phyloP scores from a whole-genome alignment of 306 rosid species.

The Pyrus bretschneideri region DNA sequence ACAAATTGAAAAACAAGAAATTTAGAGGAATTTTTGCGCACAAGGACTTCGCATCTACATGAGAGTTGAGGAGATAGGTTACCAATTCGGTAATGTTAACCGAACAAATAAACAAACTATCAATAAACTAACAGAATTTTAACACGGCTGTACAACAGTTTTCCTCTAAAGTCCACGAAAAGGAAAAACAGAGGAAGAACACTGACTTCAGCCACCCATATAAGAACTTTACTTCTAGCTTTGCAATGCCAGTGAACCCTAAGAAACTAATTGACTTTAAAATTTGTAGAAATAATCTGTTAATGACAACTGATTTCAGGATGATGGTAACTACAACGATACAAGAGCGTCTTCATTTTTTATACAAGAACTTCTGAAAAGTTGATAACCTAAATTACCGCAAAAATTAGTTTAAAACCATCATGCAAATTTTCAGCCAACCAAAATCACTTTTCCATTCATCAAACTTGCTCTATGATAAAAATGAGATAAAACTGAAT shows the following conservation, averaged over 20 bases:
- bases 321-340: neutral
- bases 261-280: neutral
- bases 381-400: neutral
- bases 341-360: neutral
- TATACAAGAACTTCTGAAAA: neutral
- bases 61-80: neutral
- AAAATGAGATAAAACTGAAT: neutral
- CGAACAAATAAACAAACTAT: neutral
- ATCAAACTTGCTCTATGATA: neutral
- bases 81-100: neutral
- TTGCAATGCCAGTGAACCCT: neutral
- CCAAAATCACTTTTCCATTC: neutral
- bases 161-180: neutral
- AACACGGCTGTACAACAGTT: neutral
- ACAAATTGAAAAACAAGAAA: conserved; percentile 3
- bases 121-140: neutral
- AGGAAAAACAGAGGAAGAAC: neutral
- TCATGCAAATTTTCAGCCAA: neutral
- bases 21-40: neutral
- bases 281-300: neutral
- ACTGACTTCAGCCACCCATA: neutral
- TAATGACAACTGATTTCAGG: neutral
- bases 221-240: neutral
- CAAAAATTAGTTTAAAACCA: neutral
- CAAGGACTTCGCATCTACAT: neutral